phyloP scores from a whole-genome alignment of 768 basidiomycete genomes.

The Pisolithus albus region DNA sequence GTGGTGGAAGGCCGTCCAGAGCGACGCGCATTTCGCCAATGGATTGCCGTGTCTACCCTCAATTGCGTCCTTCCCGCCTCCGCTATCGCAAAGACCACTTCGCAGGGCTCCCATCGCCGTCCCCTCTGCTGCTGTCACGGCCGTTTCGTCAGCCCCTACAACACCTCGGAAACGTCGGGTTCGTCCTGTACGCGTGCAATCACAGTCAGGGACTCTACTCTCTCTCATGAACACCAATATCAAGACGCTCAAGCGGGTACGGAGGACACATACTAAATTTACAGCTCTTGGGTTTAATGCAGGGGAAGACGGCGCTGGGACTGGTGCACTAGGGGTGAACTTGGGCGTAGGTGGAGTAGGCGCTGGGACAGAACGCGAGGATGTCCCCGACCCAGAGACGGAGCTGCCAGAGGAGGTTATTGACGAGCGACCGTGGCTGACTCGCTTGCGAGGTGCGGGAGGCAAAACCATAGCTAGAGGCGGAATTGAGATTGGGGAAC shows the following conservation, averaged over 20 bases:
- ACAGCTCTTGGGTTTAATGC: conserved; percentile 43
- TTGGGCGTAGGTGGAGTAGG: conserved; percentile 16
- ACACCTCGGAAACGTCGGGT: conserved; percentile 23
- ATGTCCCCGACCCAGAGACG: conserved; percentile 4
- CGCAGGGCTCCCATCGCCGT: background rate
- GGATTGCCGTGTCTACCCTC: conserved; percentile 52
- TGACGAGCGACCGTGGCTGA: conserved; percentile 58
- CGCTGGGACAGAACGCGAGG: conserved; percentile 1
- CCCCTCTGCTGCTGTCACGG: background rate
- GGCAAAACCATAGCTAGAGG: background rate
- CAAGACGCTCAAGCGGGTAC: conserved; percentile 63
- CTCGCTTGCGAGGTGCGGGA: conserved; percentile 1
- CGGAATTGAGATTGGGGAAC: conserved; percentile 52
- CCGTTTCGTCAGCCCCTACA: conserved; percentile 4
- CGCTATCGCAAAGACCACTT: conserved; percentile 1
- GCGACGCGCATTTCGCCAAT: conserved; percentile 53
- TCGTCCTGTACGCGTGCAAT: conserved; percentile 16
- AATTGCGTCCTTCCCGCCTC: conserved; percentile 20
- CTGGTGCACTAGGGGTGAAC: conserved; percentile 25
- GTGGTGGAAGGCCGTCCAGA: conserved; percentile 74
- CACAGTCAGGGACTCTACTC: conserved; percentile 38
- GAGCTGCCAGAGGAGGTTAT: conserved; percentile 27
- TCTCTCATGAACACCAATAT: conserved; percentile 71
- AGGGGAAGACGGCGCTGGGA: conserved; percentile 31
- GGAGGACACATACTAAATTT: conserved; percentile 68